Conservation (phyloP, 768 basidiomycete species). For the Hortiboletus campestris region DNA sequence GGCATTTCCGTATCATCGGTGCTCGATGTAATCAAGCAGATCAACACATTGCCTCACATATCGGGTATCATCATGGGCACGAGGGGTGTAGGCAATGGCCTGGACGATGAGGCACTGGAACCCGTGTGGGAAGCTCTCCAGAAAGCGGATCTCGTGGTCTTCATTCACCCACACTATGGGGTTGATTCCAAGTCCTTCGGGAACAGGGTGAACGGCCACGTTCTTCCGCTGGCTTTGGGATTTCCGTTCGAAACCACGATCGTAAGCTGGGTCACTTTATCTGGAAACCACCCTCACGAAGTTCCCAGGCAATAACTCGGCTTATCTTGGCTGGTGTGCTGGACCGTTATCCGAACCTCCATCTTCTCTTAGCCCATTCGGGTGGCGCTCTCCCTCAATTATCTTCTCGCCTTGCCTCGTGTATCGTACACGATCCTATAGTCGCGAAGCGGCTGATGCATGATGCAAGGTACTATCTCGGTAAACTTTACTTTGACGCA, state of each 20-base stretch:
- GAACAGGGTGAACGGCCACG: slow-evolving; percentile 77
- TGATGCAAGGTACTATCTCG: slow-evolving; percentile 82
- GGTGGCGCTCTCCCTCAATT: slow-evolving; percentile 82
- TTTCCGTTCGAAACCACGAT: slow-evolving; percentile 91
- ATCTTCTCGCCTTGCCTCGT: slow-evolving; percentile 81
- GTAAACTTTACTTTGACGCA: slow-evolving; percentile 78
- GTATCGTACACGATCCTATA: slow-evolving; percentile 81
- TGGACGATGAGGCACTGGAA: slow-evolving; percentile 78
- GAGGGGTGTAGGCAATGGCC: slow-evolving; percentile 68
- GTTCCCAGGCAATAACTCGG: slow-evolving; percentile 62
- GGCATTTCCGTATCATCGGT: slow-evolving; percentile 53
- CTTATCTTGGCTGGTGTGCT: slow-evolving; percentile 79
- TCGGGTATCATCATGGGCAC: slow-evolving; percentile 83
- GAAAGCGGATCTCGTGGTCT: slow-evolving; percentile 66
- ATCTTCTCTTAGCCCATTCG: slow-evolving; percentile 81
- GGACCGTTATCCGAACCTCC: slow-evolving; percentile 74
- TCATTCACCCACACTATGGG: slow-evolving; percentile 87
- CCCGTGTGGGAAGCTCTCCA: slow-evolving; percentile 82
- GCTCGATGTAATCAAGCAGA: slow-evolving; percentile 64
- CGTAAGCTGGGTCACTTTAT: slow-evolving; percentile 41
- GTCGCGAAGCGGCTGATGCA: slow-evolving; percentile 73
- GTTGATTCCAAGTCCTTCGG: slow-evolving; percentile 76
- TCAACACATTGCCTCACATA: slow-evolving; percentile 62
- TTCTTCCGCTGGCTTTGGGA: slow-evolving; percentile 80
- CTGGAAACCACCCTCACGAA: slow-evolving; percentile 5